Conservation (phyloP, 768 basidiomycete genomes). For the Floccularia luteovirens region DNA sequence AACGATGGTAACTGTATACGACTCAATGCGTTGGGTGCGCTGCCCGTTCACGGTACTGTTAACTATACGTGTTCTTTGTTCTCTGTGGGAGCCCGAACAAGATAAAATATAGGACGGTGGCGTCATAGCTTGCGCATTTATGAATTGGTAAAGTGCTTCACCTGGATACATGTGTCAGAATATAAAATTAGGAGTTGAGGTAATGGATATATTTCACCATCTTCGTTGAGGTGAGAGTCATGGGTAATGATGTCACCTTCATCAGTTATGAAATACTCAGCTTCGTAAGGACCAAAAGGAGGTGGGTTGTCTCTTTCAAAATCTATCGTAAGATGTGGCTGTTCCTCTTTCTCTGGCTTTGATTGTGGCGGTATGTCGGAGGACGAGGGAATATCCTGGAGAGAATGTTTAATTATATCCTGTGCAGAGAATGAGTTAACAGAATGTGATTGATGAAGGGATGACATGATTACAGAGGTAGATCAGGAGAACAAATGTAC, state of each 20-base stretch:
- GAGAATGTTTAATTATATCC: too few relatives aligned
- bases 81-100: slow-evolving; percentile 49
- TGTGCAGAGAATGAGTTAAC: too few relatives aligned
- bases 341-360: too few relatives aligned
- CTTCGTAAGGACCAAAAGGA: slow-evolving; percentile 53
- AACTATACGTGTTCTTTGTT: slow-evolving; percentile 36
- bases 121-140: slow-evolving; percentile 47
- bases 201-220: slow-evolving; percentile 28
- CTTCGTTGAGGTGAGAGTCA: slow-evolving; percentile 60
- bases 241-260: slow-evolving; percentile 57
- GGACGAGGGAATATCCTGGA: too few relatives aligned
- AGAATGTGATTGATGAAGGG: too few relatives aligned
- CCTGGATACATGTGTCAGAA: slow-evolving; percentile 8
- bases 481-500: too few relatives aligned
- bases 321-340: neutral
- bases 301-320: slow-evolving; percentile 36
- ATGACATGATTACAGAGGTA: too few relatives aligned
- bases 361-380: too few relatives aligned
- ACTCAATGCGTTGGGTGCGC: slow-evolving; percentile 28
- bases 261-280: slow-evolving; percentile 44
- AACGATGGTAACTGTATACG: slow-evolving; percentile 44
- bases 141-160: slow-evolving; percentile 66
- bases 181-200: slow-evolving; percentile 2
- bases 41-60: slow-evolving; percentile 13
- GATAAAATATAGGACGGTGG: slow-evolving; percentile 39